Percentiles rank a stretch among this genome's conserved stretches.
These are phyloP conservation scores for Diaporthe caulivora DNA, from an alignment of 2,329 filamentous ascomycete species.

Conservation along the genomic window DNA sequence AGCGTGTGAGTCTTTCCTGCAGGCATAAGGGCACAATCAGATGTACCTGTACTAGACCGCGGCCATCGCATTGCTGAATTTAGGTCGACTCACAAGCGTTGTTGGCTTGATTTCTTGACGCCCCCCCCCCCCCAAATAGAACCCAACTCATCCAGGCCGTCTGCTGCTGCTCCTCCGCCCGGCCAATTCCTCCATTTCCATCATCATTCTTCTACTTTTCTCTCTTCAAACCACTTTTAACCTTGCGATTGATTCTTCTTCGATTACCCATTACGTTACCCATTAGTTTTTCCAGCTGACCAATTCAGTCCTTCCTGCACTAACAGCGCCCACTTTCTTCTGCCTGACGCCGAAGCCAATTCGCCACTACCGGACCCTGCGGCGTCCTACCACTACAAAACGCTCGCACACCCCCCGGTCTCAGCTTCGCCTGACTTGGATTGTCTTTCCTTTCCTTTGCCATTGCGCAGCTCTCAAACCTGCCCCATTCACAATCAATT, in stretches of 20 bases:
- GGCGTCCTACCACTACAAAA: constrained; percentile 23
- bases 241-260: constrained; percentile 1
- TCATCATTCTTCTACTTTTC: constrained; percentile 28
- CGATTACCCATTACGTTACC: not conserved
- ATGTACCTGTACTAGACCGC: constrained; percentile 36
- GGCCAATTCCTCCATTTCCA: constrained; percentile 28
- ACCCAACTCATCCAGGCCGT: constrained; percentile 9
- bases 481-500: constrained; percentile 2
- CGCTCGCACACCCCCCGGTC: constrained; percentile 31
- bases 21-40: constrained; percentile 27
- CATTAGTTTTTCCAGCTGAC: constrained; percentile 35
- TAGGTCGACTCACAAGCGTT: constrained; percentile 26
- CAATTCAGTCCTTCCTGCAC: constrained; percentile 37
- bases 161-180: constrained; percentile 11
- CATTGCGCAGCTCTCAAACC: constrained; percentile 10
- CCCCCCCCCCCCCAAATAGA: not conserved
- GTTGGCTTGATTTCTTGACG: constrained; percentile 26
- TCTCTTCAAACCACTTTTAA: constrained; percentile 18
- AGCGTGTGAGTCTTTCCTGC: constrained; percentile 35
- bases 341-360: constrained; percentile 8
- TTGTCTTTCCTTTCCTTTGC: constrained; percentile 31
- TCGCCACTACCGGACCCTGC: constrained; percentile 29
- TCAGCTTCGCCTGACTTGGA: constrained; percentile 21
- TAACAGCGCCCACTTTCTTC: constrained; percentile 11
- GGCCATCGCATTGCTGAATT: constrained; percentile 32